Evolutionary conservation across 208 protist genomes (phyloP), one percentile per base, ranked within the genome.

Genomic region (Trypanosoma scelopori): DNA sequence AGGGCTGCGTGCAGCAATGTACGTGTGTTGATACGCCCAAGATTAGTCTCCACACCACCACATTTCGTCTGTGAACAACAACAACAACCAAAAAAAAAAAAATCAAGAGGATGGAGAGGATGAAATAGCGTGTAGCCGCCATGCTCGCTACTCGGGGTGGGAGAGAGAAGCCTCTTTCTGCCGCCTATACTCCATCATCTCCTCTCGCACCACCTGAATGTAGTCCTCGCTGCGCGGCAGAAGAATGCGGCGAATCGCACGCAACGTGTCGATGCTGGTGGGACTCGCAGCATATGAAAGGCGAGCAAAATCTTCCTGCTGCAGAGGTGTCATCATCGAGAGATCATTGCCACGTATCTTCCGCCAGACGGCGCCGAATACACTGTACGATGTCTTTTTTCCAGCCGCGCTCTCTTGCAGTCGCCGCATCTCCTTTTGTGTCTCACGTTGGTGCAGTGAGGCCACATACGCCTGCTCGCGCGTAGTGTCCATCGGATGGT

Each of bases 401-500:
- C 37, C 30, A 4, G 49, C n/a, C 46, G 68, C 37, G 16, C 9
- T 9, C 25, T 56, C 53, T 1, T 82, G 50, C 18, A 84, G 52
- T 1, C 78, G 75, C 25, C 57, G 60, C 78, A 87, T 87, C 49
- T 85, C 81, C 6, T 60, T 60, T 27, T 53, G 43, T 23, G 71
- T 51, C 57, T 82, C 76, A 18, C 66, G 69, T 39, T 48, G 53
- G 23, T 65, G 66, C 48, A 75, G 32, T 20, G 72, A 57, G 55
- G 50, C 23, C 32, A 63, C 39, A 52, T 84, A 65, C 43, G 7
- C 32, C 23, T 69, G 66, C 43, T 91, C 85, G 1, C 73, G 55
- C 3, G 84, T 87, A 0, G 89, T 94, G 70, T 95, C 89, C 89
- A 95, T 95, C 22, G 89, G 89, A 39, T 91, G 84, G 2, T 23